Evolutionary conservation across 202 grass and related monocot species (phyloP).

Genomic region (Schoenoplectus triqueter): DNA sequence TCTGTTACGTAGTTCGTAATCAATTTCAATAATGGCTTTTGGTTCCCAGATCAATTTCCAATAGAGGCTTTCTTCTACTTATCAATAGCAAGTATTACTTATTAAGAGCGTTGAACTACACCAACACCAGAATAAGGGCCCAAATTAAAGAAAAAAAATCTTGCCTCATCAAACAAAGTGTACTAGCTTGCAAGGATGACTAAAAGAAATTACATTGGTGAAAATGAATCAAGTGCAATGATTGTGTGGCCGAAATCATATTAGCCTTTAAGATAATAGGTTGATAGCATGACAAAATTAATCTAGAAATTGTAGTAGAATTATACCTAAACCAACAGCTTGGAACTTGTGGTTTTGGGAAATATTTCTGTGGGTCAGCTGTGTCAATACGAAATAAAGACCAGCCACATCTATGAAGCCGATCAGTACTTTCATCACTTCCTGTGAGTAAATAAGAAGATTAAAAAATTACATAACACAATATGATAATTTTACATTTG

Average conservation of each 20-base stretch:
- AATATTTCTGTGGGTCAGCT: slow-evolving; percentile 96
- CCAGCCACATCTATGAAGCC: slow-evolving; percentile 96
- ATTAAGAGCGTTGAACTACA: background rate
- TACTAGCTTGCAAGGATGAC: background rate
- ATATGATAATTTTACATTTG: slow-evolving; percentile 1
- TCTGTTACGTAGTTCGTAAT: too few relatives aligned
- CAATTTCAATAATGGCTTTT: too few relatives aligned
- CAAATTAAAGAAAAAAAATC: background rate
- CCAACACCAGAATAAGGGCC: background rate
- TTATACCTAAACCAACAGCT: slow-evolving; percentile 90
- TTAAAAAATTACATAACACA: slow-evolving; percentile 30
- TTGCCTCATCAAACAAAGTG: slow-evolving; percentile 1
- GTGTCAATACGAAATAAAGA: slow-evolving; percentile 95
- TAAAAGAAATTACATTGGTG: too few relatives aligned
- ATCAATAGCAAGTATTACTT: background rate
- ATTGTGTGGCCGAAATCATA: slow-evolving; percentile 29
- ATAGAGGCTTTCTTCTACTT: background rate
- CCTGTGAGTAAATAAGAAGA: slow-evolving; percentile 51
- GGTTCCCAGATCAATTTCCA: slow-evolving; percentile 10
- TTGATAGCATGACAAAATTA: background rate
- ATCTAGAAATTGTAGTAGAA: slow-evolving; percentile 32
- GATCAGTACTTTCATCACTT: slow-evolving; percentile 89
- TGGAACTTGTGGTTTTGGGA: slow-evolving; percentile 99
- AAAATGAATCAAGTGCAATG: background rate
- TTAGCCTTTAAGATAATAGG: slow-evolving; percentile 25